Evolutionary conservation across 805 yeast genomes (phyloP), one percentile per base, ranked within the genome.

Genomic region (Deakozyma indianensis): DNA sequence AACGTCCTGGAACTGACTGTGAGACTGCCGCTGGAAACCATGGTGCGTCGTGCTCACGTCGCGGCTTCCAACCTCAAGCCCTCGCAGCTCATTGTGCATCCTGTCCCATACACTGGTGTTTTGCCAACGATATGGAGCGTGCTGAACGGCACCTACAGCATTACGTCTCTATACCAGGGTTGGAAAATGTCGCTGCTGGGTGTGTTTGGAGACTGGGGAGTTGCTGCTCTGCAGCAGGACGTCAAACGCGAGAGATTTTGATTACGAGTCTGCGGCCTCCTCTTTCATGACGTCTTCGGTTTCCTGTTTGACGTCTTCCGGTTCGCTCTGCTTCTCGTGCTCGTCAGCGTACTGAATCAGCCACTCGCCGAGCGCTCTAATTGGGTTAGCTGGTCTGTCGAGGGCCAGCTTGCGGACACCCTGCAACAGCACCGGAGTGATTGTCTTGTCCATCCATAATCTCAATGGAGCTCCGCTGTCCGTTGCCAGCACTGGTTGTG

Each of bases 131-230:
- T 77, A 23, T 75, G 74, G 66, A 68, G 69, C 47, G 61, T 74
- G 3, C 48, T 70, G 40, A 59, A 62, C 16, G 71, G 73, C 56
- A 62, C 63, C 35, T 69, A 59, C 24, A 63, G 73, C 32, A 60
- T 68, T 5, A 66, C 70, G 28, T 61, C 68, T 1, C 60, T 80
- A 22, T 88, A 84, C 70, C 74, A 90, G 53, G 98, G 97, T 29
- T 90, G 97, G 97, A 75, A 85, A 59, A 78, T 86, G 38, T 94
- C 94, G 23, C 68, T 83, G 9, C 61, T 86, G 47, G 85, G 90
- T 49, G 74, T 84, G 2, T 61, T 83, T 43, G 92, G 95, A 9
- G 79, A 80, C 44, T 90, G 94, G 82, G 88, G 95, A 15, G 56
- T 56, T 7, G 18, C 11, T 32, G 38, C 38, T n/a, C 16, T 32